Conservation (phyloP, 495 filamentous ascomycete species). For the Neurospora tetraspora region DNA sequence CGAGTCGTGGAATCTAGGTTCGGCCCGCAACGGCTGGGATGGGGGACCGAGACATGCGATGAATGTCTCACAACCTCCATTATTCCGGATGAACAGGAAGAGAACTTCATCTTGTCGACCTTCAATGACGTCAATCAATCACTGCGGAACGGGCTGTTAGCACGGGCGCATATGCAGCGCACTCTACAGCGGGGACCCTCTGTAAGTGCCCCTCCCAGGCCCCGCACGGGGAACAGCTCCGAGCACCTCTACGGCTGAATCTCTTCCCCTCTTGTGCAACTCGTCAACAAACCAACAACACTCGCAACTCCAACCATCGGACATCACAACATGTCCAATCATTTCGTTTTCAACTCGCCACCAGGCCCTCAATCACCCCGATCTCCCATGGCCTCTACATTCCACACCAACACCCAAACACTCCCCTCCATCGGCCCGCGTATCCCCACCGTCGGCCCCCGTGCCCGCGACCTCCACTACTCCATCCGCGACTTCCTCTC, state of each 20-base stretch:
- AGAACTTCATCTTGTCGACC: not conserved
- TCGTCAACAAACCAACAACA: too few species aligned
- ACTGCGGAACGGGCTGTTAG: too few species aligned
- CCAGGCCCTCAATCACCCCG: too few species aligned
- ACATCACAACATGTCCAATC: not conserved
- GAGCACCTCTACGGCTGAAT: not conserved
- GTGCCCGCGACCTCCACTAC: constrained; percentile 1
- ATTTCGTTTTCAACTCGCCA: not conserved
- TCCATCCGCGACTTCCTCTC: constrained; percentile 5
- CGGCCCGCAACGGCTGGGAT: not conserved
- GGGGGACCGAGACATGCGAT: not conserved
- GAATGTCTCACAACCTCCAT: not conserved
- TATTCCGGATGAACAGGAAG: not conserved
- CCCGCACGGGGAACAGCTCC: not conserved
- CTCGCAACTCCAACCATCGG: not conserved
- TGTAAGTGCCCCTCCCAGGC: not conserved
- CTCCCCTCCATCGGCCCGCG: not conserved
- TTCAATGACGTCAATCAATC: not conserved
- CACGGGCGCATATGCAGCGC: not conserved
- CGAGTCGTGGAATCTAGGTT: not conserved
- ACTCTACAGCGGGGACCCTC: not conserved
- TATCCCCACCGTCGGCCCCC: constrained; percentile 2
- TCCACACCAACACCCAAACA: not conserved
- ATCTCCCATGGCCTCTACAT: not conserved
- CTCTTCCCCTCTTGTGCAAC: not conserved